Percentiles rank a stretch among this genome's conserved stretches.
Evolutionary conservation across 176 grass and related monocot species (phyloP).

Genomic region (Rhynchospora breviuscula): DNA sequence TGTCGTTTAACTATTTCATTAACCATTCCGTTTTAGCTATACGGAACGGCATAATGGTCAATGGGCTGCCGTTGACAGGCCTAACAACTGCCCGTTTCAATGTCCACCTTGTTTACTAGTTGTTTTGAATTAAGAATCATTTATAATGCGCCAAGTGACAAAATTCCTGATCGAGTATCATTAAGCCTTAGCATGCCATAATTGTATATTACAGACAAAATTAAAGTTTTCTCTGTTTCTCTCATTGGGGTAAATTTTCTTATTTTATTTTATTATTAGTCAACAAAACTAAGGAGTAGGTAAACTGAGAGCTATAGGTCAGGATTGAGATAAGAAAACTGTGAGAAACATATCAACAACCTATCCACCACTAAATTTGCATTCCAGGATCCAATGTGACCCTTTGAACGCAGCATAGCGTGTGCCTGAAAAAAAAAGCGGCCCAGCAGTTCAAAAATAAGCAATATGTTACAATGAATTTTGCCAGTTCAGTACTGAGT

Average conservation of each 20-base stretch:
- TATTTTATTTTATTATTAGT: neutral
- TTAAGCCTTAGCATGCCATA: neutral
- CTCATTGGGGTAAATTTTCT: neutral
- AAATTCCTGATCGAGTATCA: neutral
- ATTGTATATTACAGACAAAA: neutral
- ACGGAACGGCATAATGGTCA: too few species aligned
- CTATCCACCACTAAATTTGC: constrained; percentile 9
- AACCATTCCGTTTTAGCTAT: too few species aligned
- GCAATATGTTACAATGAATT: neutral
- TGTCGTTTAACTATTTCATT: too few species aligned
- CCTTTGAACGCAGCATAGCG: neutral
- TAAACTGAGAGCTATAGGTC: neutral
- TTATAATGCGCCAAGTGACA: neutral
- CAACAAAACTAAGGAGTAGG: neutral
- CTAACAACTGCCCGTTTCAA: neutral
- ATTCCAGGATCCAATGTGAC: neutral
- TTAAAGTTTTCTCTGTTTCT: neutral
- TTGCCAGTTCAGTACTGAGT: too few species aligned
- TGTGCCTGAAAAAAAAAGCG: neutral
- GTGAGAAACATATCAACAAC: constrained; percentile 15
- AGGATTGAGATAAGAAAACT: constrained; percentile 16
- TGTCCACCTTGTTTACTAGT: neutral
- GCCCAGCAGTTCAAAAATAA: neutral
- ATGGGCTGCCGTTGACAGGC: too few species aligned
- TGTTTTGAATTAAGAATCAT: neutral